These are phyloP conservation scores for Sanghuangporus weigelae DNA, from an alignment of 1,284 basidiomycete genomes.

Conservation along the genomic window DNA sequence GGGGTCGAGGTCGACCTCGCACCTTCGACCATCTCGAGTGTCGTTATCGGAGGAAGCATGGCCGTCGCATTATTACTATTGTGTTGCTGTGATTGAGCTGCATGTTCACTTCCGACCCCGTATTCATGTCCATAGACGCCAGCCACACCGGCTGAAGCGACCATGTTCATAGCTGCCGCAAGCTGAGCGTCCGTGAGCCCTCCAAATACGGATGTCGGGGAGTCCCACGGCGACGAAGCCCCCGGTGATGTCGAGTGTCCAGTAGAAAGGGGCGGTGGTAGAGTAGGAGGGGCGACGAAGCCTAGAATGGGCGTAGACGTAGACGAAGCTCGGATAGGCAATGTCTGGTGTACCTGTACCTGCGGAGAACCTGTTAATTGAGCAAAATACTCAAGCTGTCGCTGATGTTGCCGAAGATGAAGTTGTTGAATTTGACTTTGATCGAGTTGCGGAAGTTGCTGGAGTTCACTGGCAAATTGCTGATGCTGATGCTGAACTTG, in stretches of 20 bases:
- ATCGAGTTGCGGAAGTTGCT: background rate
- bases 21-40: background rate
- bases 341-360: slow-evolving; percentile 21
- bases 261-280: background rate
- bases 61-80: background rate
- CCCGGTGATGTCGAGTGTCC: background rate
- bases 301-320: background rate
- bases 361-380: slow-evolving; percentile 11
- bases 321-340: background rate
- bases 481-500: background rate
- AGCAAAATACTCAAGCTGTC: background rate
- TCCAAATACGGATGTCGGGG: background rate
- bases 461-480: background rate
- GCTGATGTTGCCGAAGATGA: background rate
- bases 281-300: background rate
- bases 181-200: background rate
- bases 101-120: background rate
- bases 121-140: background rate
- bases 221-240: background rate
- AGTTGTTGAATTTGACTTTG: background rate
- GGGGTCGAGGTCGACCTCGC: background rate
- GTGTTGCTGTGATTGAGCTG: background rate
- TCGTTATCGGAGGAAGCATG: background rate
- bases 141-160: background rate
- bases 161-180: background rate